phyloP scores from a whole-genome alignment of 495 filamentous ascomycete species.

The Hypoxylon intermedium region DNA sequence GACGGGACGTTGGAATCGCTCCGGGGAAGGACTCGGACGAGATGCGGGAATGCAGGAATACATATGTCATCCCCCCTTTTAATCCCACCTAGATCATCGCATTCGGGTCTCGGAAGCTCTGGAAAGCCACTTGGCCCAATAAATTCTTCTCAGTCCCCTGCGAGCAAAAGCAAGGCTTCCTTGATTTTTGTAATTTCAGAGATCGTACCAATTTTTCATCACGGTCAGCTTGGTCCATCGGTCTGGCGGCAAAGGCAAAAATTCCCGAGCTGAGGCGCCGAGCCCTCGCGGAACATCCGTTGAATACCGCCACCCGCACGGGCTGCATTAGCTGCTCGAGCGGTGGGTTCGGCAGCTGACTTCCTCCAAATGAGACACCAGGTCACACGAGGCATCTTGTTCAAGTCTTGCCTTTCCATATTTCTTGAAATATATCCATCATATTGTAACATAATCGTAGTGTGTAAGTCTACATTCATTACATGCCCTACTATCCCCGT shows the following conservation, averaged over 20 bases:
- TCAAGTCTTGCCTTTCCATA: neutral
- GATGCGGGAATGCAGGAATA: constrained; percentile 19
- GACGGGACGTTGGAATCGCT: constrained; percentile 15
- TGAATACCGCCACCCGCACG: constrained; percentile 21
- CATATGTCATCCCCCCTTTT: constrained; percentile 5
- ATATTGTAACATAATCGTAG: too few relatives aligned
- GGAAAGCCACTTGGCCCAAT: neutral
- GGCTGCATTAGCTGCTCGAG: constrained; percentile 24
- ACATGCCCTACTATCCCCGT: neutral
- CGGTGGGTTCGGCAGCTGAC: constrained; percentile 12
- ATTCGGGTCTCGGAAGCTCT: constrained; percentile 8
- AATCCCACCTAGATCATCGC: neutral
- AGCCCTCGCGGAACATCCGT: constrained; percentile 11
- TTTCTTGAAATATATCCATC: too few relatives aligned
- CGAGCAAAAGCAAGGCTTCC: constrained; percentile 4
- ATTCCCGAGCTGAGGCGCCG: neutral
- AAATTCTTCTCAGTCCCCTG: too few relatives aligned
- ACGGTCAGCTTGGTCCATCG: constrained; percentile 10
- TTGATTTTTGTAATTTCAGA: neutral
- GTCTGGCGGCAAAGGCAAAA: constrained; percentile 5
- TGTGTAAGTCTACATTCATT: too few relatives aligned
- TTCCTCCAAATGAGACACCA: neutral
- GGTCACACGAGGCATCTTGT: constrained; percentile 5
- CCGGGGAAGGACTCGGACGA: constrained; percentile 10
- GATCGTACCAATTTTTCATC: neutral